Base-by-base conservation (phyloP, 371 early-diverging fungal species). In the Vairimorpha apis region DNA sequence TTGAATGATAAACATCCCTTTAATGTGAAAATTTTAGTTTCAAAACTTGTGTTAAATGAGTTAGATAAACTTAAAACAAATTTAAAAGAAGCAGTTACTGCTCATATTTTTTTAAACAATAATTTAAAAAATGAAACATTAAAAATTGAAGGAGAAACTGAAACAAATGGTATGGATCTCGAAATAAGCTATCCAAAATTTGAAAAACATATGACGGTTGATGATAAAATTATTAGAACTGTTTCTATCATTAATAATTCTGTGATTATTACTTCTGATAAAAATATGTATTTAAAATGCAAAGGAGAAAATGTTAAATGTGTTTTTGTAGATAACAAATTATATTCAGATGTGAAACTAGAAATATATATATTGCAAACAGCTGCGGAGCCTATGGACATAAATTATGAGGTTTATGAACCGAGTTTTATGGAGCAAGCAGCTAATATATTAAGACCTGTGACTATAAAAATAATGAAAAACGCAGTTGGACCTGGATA, bases 181-280 rank as follows among this genome's bases (percentile, higher is more conserved):
- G 30, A 47, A 2, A 38, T 70, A 10, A 65, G 35, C 1, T 13
- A 49, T 14, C 49, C 32, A 35, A 10, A 55, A 8, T 67, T 41
- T 14, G 29, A 47, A 16, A 44, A 78, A 33, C n/a, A 21, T 14
- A 35, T 53, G 29, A 74, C 49, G 21, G 70, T 70, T 47, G 78
- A 78, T 45, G 78, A 78, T 38, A 69, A 74, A 55, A 74, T 78
- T 23, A 14, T 78, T 13, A 65, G 65, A 14, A 70, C 30, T 70
- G 53, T 49, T 29, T 63, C 70, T 2, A 38, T 29, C 41, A 29
- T 65, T 18, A 62, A 65, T 21, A 68, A 78, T 47, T 69, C 78
- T 4, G 64, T 78, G 14, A 14, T 78, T 25, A 18, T 78, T 32
- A 74, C 74, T 13, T 30, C 53, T 51, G 78, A 78, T 51, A 75